Conservation (phyloP, 2,329 filamentous ascomycete species). For the Botryosphaeria dothidea region DNA sequence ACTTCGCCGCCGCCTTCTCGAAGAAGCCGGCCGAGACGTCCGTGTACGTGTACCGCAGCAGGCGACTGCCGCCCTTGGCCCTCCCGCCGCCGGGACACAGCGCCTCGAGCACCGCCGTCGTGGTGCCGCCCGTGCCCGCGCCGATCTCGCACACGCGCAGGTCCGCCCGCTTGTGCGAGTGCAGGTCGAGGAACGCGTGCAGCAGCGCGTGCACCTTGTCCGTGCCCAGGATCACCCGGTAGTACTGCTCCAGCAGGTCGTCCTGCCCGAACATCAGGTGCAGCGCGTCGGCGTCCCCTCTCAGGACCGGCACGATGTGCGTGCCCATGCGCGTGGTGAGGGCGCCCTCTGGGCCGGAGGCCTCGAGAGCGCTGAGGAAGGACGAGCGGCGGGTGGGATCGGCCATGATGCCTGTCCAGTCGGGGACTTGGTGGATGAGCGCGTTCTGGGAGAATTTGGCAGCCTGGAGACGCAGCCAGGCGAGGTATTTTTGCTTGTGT, state of each 20-base stretch:
- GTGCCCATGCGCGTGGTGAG: neutral
- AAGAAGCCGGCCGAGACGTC: constrained; percentile 29
- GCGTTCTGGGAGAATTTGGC: neutral
- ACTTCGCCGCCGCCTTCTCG: constrained; percentile 1
- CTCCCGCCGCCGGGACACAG: neutral
- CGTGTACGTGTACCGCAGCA: constrained; percentile 24
- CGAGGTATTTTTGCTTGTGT: constrained; percentile 3
- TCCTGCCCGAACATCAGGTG: neutral
- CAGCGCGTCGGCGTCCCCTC: neutral
- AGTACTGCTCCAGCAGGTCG: constrained; percentile 9
- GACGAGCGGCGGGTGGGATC: neutral
- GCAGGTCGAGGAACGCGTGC: neutral
- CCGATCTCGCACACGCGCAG: constrained; percentile 21
- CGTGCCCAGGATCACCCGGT: neutral
- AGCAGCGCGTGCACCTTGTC: neutral
- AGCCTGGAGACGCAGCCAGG: neutral
- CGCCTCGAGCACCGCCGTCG: neutral
- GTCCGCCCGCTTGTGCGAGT: neutral
- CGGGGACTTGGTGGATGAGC: neutral
- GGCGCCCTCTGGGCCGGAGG: neutral
- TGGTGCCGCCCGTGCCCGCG: constrained; percentile 22
- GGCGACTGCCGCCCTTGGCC: neutral
- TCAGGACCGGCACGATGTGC: neutral
- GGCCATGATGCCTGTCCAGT: neutral
- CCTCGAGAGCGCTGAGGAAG: neutral